Percentiles rank a stretch among this genome's conserved stretches.
phyloP scores from a whole-genome alignment of 208 protist species.

The Crithidia acanthocephali region DNA sequence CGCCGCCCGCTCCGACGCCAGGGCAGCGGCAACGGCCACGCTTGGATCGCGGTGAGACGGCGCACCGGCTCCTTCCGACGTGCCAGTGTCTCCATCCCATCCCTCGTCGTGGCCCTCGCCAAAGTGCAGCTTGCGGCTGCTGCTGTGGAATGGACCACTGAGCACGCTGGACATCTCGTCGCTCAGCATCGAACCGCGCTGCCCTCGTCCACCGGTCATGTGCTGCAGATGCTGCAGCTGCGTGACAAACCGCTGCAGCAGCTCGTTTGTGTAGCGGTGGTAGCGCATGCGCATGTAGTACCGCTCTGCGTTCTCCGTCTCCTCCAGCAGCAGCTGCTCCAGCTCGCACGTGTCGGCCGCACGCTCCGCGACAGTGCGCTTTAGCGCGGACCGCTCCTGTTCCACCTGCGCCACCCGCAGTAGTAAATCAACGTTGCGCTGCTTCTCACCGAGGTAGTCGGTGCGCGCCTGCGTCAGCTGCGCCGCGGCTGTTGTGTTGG shows the following conservation, averaged over 20 bases:
- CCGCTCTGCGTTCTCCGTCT: constrained; percentile 76
- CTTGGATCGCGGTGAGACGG: not conserved
- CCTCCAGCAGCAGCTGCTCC: constrained; percentile 74
- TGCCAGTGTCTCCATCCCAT: not conserved
- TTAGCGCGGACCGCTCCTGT: constrained; percentile 48
- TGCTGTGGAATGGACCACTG: not conserved
- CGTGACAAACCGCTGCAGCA: constrained; percentile 35
- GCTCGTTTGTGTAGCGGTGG: constrained; percentile 39
- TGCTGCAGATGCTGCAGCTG: constrained; percentile 26
- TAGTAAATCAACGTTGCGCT: constrained; percentile 75
- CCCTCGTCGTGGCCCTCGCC: not conserved
- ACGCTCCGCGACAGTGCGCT: constrained; percentile 32
- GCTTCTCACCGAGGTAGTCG: constrained; percentile 78
- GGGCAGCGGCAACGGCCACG: not conserved
- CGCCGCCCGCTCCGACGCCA: not conserved
- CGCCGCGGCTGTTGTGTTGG: constrained; percentile 5
- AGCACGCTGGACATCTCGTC: not conserved
- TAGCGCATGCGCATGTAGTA: constrained; percentile 73
- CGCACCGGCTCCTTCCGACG: not conserved
- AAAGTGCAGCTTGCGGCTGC: not conserved
- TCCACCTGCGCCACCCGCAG: constrained; percentile 57
- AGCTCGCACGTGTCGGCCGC: constrained; percentile 58
- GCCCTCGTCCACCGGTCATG: constrained; percentile 4
- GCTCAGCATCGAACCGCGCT: constrained; percentile 10
- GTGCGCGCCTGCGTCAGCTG: constrained; percentile 54